Percentiles rank a stretch among this genome's conserved stretches.
These are phyloP conservation scores for Fusarium heterosporum DNA, from an alignment of 2,329 filamentous ascomycete species.

Conservation along the genomic window DNA sequence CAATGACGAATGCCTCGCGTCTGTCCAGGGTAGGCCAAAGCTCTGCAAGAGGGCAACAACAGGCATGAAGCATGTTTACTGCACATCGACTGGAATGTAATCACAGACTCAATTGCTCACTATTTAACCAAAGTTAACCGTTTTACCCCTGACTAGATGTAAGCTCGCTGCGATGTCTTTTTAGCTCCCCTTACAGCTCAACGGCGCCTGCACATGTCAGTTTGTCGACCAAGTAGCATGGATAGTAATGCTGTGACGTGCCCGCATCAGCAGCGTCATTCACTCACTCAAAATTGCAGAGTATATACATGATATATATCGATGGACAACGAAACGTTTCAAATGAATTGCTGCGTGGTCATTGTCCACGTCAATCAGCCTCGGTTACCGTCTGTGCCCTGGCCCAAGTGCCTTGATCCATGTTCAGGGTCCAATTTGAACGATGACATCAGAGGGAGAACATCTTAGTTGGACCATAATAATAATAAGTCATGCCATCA, in stretches of 20 bases:
- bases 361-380: not conserved
- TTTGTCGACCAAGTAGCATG: conserved; percentile 27
- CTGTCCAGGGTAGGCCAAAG: conserved; percentile 24
- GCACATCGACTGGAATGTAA: conserved; percentile 22
- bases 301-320: not conserved
- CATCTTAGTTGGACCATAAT: not conserved
- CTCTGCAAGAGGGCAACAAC: not conserved
- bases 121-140: not conserved
- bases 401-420: conserved; percentile 4
- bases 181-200: conserved; percentile 3
- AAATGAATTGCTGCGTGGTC: not conserved
- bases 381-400: not conserved
- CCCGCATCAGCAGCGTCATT: not conserved
- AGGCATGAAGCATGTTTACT: conserved; percentile 11
- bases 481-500: not conserved
- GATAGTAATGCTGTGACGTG: not conserved
- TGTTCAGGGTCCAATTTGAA: conserved; percentile 7
- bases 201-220: not conserved
- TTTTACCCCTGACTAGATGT: conserved; percentile 22
- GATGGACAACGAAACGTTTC: not conserved
- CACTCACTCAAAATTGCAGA: not conserved
- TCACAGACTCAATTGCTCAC: not conserved
- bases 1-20: conserved; percentile 9
- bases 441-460: conserved; percentile 5
- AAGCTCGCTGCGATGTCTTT: not conserved